Evolutionary conservation across 129 eudicot genomes (phyloP), one percentile per base, ranked within the genome.

Genomic region (Saussurea involucrata): DNA sequence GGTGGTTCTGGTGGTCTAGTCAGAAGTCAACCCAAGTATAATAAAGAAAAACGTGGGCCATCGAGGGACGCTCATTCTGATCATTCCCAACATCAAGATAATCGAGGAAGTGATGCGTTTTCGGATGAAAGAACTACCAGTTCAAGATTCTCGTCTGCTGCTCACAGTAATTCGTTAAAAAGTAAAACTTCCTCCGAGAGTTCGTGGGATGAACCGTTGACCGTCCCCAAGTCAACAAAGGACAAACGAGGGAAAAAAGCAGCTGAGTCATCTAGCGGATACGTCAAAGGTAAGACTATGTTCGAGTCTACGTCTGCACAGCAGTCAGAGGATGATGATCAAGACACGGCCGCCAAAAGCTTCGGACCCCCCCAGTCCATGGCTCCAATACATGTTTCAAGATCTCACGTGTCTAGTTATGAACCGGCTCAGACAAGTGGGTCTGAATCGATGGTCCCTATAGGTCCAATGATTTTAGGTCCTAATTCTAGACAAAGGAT

Each of bases 181-280:
- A 89, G 98, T 78, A 91, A 82, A 82, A 86, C 97, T 18, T 89
- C 98, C 15, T 94, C 97, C 0, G 98, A 94, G 82, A 87, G 97
- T 82, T 94, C 96, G 13, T 91, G 93, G 97, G 97, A 94, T 69
- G 98, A 92, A 63, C 83, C 88, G 12, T 83, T 89, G 7, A 78
- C 83, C 15, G 76, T 78, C 49, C 71, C 90, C 27, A 90, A 88
- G 85, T 84, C 89, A 65, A 75, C 83, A 8, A 87, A 83, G 75
- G 97, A 89, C 67, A 91, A 82, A 79, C 81, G 93, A 64, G 98
- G 90, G 65, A 91, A 88, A 76, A 91, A 85, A 74, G 37, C 68
- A n/a, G 57, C 87, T 3, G 92, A 89, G 61, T 77, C 87, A 40
- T 72, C 86, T 49, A 72, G 75, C 24, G 71, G 75, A 67, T 81